Base-by-base conservation (phyloP, 1,284 basidiomycete genomes). In the Ceratobasidium sp. region DNA sequence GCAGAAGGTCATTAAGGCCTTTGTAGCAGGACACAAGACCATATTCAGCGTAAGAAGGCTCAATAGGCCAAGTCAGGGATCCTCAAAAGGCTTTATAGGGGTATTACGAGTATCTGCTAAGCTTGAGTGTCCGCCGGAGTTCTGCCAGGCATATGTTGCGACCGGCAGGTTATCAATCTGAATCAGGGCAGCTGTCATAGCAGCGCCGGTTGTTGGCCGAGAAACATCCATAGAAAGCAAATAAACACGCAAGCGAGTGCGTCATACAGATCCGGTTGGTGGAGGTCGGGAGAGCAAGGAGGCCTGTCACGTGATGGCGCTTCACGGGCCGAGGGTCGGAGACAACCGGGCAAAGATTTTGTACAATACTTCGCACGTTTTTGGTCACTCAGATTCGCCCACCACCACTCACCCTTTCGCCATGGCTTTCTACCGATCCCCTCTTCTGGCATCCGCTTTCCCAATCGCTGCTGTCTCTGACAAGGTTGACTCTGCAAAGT, bases 371-470 rank as follows among this genome's bases (percentile, higher is more conserved):
- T 69, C 66, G 54, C 66, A 69, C 66, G 66, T 69, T 54, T 69
- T 54, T 56, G 37, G 39, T n/a, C 53, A 46, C 37, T 58, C 3
- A 16, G 22, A 24, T 34, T 63, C 41, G 22, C 39, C 74, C 74
- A 62, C 43, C 31, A 46, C 59, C 59, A 72, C 41, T 29, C 22
- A 54, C 41, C 31, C 13, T 39, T 24, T 27, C 7, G 31, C 66
- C 37, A 69, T 74, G 64, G 49, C 72, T 41, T 81, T 81, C 79
- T 79, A 80, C 74, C 76, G 79, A 74, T 82, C 82, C 78, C 81
- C 83, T 59, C 81, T 84, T 79, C 82, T 83, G 79, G 79, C 82
- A 69, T 76, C 79, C 77, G 79, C 80, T 62, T 84, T 84, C 81
- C 81, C 81, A 78, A 78, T 81, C 77, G 81, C 81, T 75, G 81